Conservation (phyloP, 352 stramenopile species). For the Thraustochytrium striatum region DNA sequence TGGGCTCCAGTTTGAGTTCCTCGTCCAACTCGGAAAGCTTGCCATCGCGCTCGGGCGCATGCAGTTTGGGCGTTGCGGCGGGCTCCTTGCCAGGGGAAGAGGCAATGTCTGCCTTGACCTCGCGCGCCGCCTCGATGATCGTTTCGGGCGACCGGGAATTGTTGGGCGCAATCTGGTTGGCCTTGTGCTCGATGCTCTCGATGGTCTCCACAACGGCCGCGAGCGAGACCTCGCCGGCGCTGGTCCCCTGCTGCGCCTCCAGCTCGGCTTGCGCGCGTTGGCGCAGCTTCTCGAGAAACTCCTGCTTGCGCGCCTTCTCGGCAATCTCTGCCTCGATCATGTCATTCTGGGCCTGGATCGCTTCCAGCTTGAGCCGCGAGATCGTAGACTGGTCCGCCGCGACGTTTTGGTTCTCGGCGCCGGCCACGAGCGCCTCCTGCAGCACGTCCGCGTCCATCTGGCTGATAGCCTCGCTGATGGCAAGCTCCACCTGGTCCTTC, state of each 20-base stretch:
- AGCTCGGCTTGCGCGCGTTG: conserved; percentile 60
- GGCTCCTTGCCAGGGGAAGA: too few relatives aligned
- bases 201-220: conserved; percentile 26
- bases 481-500: conserved; percentile 12
- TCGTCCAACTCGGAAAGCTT: background rate
- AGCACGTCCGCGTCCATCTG: conserved; percentile 69
- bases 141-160: background rate
- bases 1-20: conserved; percentile 34
- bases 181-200: conserved; percentile 17
- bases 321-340: conserved; percentile 66
- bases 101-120: too few relatives aligned
- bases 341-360: conserved; percentile 92
- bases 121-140: too few relatives aligned
- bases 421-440: conserved; percentile 71
- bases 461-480: conserved; percentile 62
- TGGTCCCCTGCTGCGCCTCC: background rate
- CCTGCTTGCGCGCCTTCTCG: conserved; percentile 48
- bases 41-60: background rate
- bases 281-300: conserved; percentile 75
- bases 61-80: background rate
- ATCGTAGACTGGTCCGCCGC: conserved; percentile 62
- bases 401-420: conserved; percentile 61
- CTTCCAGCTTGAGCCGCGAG: conserved; percentile 70
- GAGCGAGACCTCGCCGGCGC: background rate
- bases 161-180: background rate